Percentiles rank a stretch among this genome's conserved stretches.
Evolutionary conservation across 139 green algal genomes (phyloP).

Genomic region (Edaphochlamys debaryana): DNA sequence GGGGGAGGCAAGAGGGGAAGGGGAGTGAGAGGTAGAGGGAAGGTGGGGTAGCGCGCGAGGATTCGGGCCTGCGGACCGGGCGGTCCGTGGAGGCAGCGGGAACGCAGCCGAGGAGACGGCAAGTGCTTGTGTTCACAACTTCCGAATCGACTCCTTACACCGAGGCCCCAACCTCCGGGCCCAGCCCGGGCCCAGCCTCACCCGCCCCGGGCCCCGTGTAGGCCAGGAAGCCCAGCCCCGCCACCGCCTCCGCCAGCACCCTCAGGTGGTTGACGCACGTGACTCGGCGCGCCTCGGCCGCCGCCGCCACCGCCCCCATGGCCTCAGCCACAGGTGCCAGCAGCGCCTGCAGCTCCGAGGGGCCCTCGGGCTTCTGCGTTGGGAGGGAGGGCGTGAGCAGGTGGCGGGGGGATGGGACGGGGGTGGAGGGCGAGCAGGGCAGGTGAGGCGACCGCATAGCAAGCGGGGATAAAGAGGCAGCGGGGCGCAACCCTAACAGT

Average conservation of each 20-base stretch:
- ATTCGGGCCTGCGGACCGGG: no score
- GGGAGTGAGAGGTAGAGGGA: no score
- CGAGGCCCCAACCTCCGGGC: no score
- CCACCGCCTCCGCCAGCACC: conserved; percentile 76
- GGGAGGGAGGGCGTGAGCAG: not conserved
- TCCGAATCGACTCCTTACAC: no score
- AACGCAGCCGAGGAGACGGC: no score
- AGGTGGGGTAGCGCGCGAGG: no score
- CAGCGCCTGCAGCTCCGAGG: conserved; percentile 68
- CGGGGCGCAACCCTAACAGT: no score
- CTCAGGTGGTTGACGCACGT: conserved; percentile 67
- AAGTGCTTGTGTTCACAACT: no score
- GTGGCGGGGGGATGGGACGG: not conserved
- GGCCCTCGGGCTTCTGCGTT: conserved; percentile 63
- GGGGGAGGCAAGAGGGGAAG: no score
- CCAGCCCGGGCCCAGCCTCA: conserved; percentile 26
- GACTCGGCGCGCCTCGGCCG: conserved; percentile 67
- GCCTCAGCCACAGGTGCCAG: conserved; percentile 72
- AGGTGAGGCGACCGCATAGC: no score
- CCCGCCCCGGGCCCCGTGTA: conserved; percentile 85
- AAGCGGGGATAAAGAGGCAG: no score
- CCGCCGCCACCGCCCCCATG: conserved; percentile 64
- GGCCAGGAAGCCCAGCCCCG: conserved; percentile 82
- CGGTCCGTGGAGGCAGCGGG: no score
- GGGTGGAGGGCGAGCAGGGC: not conserved